Base-by-base conservation (phyloP, 306 rosid genomes). In the Styphnolobium japonicum region DNA sequence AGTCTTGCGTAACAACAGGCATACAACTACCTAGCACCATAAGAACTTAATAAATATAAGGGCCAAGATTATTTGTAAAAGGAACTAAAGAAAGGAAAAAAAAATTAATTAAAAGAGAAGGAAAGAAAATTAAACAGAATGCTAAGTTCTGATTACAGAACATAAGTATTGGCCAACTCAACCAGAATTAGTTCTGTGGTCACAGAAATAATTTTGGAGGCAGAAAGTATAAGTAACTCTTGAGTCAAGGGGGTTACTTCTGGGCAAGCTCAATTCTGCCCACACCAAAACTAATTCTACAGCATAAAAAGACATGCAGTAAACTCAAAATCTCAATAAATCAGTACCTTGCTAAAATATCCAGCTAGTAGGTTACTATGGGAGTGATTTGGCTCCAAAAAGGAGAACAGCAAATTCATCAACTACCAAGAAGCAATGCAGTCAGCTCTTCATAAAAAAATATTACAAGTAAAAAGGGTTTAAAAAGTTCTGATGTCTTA, bases 1-100 rank as follows among this genome's bases (percentile, higher is more conserved):
- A 40, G 96, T 92, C 99, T 96, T 96, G 45, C 96, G 99, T 88
- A 96, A 79, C 88, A 96, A 85, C 81, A 96, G 90, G 82, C 98
- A 89, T 84, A 90, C 90, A 83, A 91, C 99, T 86, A 96, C 98
- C 99, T 96, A 86, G 83, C 85, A 91, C 79, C 86, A 84, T 18
- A 76, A 78, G 57, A 82, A 81, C 79, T 43, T 51, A 65, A 69
- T 34, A 72, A 78, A 75, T 27, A 81, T 71, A 75, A 62, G 55
- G 53, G 48, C 63, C 57, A 37, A 57, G 45, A 42, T 37, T 70
- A 73, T 49, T 72, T 61, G 34, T 18, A 51, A 60, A 53, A 53
- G 16, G 62, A 67, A 82, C 73, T 49, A 62, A 31, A 29, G 22
- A 58, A 16, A 10, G 27, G 8, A 71, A 45, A 9, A 40, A 68